Conservation (phyloP, 805 yeast genomes). For the Teunomyces lycoperdinae region DNA sequence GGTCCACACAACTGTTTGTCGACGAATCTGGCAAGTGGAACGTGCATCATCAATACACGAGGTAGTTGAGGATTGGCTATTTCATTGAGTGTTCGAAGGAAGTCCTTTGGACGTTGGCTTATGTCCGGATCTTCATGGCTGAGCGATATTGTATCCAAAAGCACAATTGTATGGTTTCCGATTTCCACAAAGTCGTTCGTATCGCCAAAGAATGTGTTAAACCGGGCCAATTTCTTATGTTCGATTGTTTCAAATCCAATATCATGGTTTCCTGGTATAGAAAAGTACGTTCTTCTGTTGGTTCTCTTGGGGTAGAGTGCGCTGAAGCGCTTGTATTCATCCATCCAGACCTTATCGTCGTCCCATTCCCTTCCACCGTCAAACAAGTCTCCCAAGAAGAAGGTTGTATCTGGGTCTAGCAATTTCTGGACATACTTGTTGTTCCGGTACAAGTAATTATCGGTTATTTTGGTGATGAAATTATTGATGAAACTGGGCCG, state of each 20-base stretch:
- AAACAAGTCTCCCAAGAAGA: constrained; percentile 87
- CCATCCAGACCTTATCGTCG: constrained; percentile 55
- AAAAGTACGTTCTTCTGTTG: constrained; percentile 35
- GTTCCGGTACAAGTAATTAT: constrained; percentile 77
- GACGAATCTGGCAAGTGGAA: constrained; percentile 77
- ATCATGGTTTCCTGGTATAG: constrained; percentile 91
- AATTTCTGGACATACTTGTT: constrained; percentile 54
- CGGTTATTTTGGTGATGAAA: constrained; percentile 62
- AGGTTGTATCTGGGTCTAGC: constrained; percentile 69
- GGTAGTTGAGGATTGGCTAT: constrained; percentile 42
- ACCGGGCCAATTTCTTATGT: constrained; percentile 56
- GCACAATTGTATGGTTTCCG: constrained; percentile 68
- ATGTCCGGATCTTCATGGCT: constrained; percentile 51
- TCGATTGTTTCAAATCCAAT: constrained; percentile 86
- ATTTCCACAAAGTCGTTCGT: constrained; percentile 53
- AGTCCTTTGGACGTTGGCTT: constrained; percentile 49
- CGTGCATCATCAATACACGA: constrained; percentile 75
- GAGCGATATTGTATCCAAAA: constrained; percentile 81
- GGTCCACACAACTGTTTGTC: constrained; percentile 69
- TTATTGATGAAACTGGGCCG: constrained; percentile 50
- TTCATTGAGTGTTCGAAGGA: constrained; percentile 40
- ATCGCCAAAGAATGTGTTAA: constrained; percentile 70
- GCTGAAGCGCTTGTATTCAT: constrained; percentile 68
- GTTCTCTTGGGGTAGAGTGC: constrained; percentile 49
- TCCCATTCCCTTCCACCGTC: constrained; percentile 95